Conservation (phyloP, 352 stramenopile species). For the Phytophthora quininea region DNA sequence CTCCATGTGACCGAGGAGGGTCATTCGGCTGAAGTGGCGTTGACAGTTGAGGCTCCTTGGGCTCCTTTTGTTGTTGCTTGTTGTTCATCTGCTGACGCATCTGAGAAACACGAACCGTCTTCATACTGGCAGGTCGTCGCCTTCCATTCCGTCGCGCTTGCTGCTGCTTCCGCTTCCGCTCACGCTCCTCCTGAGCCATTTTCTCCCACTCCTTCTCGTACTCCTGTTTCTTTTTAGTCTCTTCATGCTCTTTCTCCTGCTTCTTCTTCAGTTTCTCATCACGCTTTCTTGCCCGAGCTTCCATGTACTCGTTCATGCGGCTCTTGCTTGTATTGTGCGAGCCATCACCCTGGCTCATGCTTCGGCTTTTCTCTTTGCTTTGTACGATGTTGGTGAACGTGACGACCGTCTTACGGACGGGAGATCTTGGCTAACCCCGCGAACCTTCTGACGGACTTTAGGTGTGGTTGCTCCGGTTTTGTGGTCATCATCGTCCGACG, state of each 20-base stretch:
- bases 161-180: constrained; percentile 84
- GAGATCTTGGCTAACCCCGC: constrained; percentile 28
- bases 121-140: constrained; percentile 79
- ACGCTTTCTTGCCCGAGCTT: constrained; percentile 75
- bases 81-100: constrained; percentile 87
- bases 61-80: constrained; percentile 56
- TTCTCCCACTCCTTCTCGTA: constrained; percentile 91
- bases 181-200: constrained; percentile 87
- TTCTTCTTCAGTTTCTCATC: constrained; percentile 82
- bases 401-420: constrained; percentile 26
- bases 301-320: constrained; percentile 92
- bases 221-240: constrained; percentile 81
- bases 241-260: constrained; percentile 69
- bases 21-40: constrained; percentile 28
- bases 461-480: constrained; percentile 27
- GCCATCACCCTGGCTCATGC: constrained; percentile 37
- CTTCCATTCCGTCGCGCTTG: constrained; percentile 67
- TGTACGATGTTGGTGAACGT: constrained; percentile 42
- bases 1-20: constrained; percentile 22
- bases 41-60: constrained; percentile 23
- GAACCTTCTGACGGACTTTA: constrained; percentile 29
- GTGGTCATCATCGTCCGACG: constrained; percentile 25
- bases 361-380: constrained; percentile 52
- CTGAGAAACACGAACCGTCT: constrained; percentile 82
- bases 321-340: constrained; percentile 57